Conservation (phyloP, 768 basidiomycete species). For the Piloderma croceum region DNA sequence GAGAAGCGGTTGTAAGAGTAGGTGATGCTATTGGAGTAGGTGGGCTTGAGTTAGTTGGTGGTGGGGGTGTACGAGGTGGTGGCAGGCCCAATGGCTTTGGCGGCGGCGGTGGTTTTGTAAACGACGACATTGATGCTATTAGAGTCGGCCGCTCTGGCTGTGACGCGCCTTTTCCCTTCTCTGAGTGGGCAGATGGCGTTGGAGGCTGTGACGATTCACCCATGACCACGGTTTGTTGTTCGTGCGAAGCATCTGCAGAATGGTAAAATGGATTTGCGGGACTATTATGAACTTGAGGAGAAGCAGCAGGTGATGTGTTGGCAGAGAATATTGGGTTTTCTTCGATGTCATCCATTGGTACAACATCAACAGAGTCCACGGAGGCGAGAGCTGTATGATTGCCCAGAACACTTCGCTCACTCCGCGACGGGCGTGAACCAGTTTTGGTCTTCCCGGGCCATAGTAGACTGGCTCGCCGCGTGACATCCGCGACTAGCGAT, state of each 20-base stretch:
- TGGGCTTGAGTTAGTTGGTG: slow-evolving; percentile 34
- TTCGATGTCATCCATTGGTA: slow-evolving; percentile 52
- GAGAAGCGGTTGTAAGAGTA: slow-evolving; percentile 14
- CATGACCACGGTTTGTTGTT: slow-evolving; percentile 15
- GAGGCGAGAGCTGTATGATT: slow-evolving; percentile 44
- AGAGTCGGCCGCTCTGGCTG: slow-evolving; percentile 22
- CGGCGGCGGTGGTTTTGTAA: slow-evolving; percentile 38
- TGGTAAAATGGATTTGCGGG: slow-evolving; percentile 44
- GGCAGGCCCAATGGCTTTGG: slow-evolving; percentile 61
- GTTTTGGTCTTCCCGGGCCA: slow-evolving; percentile 40
- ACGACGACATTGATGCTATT: slow-evolving; percentile 17
- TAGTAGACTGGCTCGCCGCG: slow-evolving; percentile 53
- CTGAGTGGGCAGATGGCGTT: background rate
- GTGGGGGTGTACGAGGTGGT: slow-evolving; percentile 51
- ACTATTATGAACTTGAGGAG: slow-evolving; percentile 21
- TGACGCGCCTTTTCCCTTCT: background rate
- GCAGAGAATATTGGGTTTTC: slow-evolving; percentile 27
- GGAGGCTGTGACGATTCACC: slow-evolving; percentile 5
- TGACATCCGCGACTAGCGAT: slow-evolving; percentile 54
- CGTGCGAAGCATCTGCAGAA: slow-evolving; percentile 27
- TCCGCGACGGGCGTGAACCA: slow-evolving; percentile 19
- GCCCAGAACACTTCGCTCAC: too few species aligned
- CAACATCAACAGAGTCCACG: slow-evolving; percentile 45
- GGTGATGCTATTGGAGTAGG: slow-evolving; percentile 27
- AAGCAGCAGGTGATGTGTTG: slow-evolving; percentile 31